phyloP scores from a whole-genome alignment of 345 rosid genomes.

The Eutrema japonicum region DNA sequence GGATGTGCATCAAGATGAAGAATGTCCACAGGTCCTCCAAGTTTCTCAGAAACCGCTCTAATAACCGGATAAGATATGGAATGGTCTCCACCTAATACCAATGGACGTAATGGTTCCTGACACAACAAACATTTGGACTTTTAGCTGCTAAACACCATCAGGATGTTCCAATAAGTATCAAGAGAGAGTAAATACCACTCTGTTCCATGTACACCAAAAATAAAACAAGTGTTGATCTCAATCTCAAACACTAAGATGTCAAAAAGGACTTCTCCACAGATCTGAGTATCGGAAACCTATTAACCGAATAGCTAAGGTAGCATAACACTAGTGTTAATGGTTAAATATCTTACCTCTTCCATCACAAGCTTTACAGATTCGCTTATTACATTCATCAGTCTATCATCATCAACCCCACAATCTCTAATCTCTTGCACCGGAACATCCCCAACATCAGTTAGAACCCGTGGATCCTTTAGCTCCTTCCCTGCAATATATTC shows the following conservation, averaged over 20 bases:
- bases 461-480: constrained; percentile 84
- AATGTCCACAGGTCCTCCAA: constrained; percentile 94
- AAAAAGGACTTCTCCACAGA: not conserved
- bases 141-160: not conserved
- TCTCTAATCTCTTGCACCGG: constrained; percentile 99
- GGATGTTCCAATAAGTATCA: not conserved
- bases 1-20: constrained; percentile 99
- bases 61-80: constrained; percentile 91
- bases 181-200: not conserved
- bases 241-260: not conserved
- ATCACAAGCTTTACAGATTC: constrained; percentile 89
- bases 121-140: not conserved
- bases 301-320: not conserved
- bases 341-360: constrained; percentile 66
- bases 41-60: constrained; percentile 93
- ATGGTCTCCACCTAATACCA: constrained; percentile 97
- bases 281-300: not conserved
- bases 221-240: not conserved
- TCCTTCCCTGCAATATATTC: constrained; percentile 68
- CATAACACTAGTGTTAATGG: not conserved
- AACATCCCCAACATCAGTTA: constrained; percentile 95
- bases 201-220: not conserved
- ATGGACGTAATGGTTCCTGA: constrained; percentile 85
- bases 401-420: constrained; percentile 92
- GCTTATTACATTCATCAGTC: constrained; percentile 84